Evolutionary conservation across 2,329 filamentous ascomycete genomes (phyloP).

Genomic region (Coniochaeta sp.): DNA sequence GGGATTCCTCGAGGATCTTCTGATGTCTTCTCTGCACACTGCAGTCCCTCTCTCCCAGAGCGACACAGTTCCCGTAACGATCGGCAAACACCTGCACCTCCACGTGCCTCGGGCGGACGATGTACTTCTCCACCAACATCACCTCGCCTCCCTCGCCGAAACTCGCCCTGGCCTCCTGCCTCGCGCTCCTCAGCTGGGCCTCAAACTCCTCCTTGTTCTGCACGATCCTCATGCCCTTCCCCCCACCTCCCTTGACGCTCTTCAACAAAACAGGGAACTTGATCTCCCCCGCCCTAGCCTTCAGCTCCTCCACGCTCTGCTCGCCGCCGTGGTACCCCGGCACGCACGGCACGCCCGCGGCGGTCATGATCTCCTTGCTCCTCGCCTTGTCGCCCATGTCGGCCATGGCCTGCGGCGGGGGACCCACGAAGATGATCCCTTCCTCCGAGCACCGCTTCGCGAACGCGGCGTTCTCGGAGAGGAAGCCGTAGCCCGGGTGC

Average conservation of each 20-base stretch:
- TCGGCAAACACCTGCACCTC: slow-evolving; percentile 91
- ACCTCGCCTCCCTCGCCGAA: slow-evolving; percentile 77
- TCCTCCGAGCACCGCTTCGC: slow-evolving; percentile 82
- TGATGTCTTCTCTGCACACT: slow-evolving; percentile 82
- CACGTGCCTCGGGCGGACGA: slow-evolving; percentile 72
- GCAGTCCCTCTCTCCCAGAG: slow-evolving; percentile 84
- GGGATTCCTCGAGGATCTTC: slow-evolving; percentile 86
- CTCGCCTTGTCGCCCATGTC: slow-evolving; percentile 93
- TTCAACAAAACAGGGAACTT: slow-evolving; percentile 69
- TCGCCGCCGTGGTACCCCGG: slow-evolving; percentile 89
- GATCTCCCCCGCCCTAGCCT: slow-evolving; percentile 65
- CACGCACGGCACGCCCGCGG: slow-evolving; percentile 88
- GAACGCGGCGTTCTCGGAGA: slow-evolving; percentile 90
- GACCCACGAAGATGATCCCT: slow-evolving; percentile 90
- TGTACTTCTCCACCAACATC: slow-evolving; percentile 80
- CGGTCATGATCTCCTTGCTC: slow-evolving; percentile 94
- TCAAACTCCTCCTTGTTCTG: slow-evolving; percentile 60
- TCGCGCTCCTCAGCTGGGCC: slow-evolving; percentile 62
- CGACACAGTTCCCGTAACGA: slow-evolving; percentile 67
- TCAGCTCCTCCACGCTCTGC: slow-evolving; percentile 57
- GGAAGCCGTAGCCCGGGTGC: slow-evolving; percentile 92
- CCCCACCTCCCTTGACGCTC: slow-evolving; percentile 72
- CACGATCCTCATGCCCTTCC: slow-evolving; percentile 80
- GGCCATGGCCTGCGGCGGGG: slow-evolving; percentile 71
- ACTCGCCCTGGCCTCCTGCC: slow-evolving; percentile 67